Base-by-base conservation (phyloP, 1,284 basidiomycete species). In the Lignosus rhinocerotis region DNA sequence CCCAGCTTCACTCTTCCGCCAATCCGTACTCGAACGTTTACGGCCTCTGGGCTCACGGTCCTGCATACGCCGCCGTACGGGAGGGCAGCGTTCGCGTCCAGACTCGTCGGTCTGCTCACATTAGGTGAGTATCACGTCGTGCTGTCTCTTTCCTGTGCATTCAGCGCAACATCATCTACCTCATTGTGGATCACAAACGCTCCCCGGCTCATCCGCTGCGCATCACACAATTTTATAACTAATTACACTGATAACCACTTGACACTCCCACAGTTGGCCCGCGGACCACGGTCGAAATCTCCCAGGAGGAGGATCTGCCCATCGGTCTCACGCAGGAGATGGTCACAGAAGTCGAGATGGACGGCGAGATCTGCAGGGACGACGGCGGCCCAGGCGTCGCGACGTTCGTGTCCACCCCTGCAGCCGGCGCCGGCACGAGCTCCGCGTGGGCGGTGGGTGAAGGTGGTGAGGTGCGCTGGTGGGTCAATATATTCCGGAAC, bases 31-130 rank as follows among this genome's bases (percentile, higher is more conserved):
- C 85, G 93, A 36, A 82, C 80, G 3, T 90, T 98, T 67, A 72
- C 80, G 6, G 83, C 77, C 8, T 81, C 80, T 0, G 92, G 92
- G 0, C 79, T 98, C 3, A 82, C 80, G 5, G 93, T 98, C 42
- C 80, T 98, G 0, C 92, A 96, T 71, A 93, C 91, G 0, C 92
- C 94, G 0, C 77, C 79, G 0, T 95, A 86, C 72, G 81, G 88
- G 0, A 81, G 81, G 41, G 74, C 78, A 0, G 79, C 86, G 0
- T 92, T 96, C 68, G 76, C 86, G 0, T 75, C 81, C 6, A 84
- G 93, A 1, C 75, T 95, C 0, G 77, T 82, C 1, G 74, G 80
- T 1, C 73, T 82, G 45, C 72, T 92, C 31, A 70, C 75, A 3
- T 76, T 83, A 9, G 83, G 79, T 42, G 57, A 51, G 68, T 61